phyloP scores from a whole-genome alignment of 2,329 filamentous ascomycete genomes.

The Aureobasidium sp. region DNA sequence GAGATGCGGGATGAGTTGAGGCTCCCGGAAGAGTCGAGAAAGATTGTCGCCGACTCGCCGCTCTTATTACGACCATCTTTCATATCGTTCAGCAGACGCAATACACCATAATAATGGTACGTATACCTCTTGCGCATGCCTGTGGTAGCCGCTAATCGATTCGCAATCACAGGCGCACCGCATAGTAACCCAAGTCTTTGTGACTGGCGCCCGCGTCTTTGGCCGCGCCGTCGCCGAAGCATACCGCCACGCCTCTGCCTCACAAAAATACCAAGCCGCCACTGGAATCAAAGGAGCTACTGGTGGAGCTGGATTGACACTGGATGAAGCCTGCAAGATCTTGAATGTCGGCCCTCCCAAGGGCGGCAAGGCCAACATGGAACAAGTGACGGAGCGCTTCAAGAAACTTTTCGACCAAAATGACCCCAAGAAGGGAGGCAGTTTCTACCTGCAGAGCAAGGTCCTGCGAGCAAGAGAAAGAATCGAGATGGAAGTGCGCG shows the following conservation, averaged over 20 bases:
- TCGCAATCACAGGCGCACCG: slow-evolving; percentile 66
- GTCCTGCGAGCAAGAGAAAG: slow-evolving; percentile 83
- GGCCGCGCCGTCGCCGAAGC: slow-evolving; percentile 89
- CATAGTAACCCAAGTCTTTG: slow-evolving; percentile 85
- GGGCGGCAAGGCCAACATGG: slow-evolving; percentile 67
- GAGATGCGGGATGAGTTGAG: background rate
- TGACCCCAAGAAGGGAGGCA: slow-evolving; percentile 90
- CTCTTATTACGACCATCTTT: background rate
- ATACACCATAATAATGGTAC: background rate
- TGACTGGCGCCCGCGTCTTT: slow-evolving; percentile 85
- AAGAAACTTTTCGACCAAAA: slow-evolving; percentile 93
- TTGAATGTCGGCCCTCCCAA: slow-evolving; percentile 88
- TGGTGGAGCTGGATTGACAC: slow-evolving; percentile 66
- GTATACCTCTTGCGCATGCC: background rate
- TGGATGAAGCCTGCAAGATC: slow-evolving; percentile 96
- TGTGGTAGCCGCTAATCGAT: background rate
- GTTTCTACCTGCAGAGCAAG: slow-evolving; percentile 98
- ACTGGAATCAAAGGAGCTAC: slow-evolving; percentile 40
- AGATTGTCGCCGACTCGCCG: slow-evolving; percentile 9
- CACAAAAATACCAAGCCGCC: slow-evolving; percentile 29
- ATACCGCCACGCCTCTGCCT: slow-evolving; percentile 85
- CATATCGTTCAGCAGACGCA: background rate
- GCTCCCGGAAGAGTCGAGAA: slow-evolving; percentile 12
- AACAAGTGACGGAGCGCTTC: slow-evolving; percentile 76
- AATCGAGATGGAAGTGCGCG: slow-evolving; percentile 77